phyloP scores from a whole-genome alignment of 1,284 basidiomycete genomes.

The Meripilus lineatus region DNA sequence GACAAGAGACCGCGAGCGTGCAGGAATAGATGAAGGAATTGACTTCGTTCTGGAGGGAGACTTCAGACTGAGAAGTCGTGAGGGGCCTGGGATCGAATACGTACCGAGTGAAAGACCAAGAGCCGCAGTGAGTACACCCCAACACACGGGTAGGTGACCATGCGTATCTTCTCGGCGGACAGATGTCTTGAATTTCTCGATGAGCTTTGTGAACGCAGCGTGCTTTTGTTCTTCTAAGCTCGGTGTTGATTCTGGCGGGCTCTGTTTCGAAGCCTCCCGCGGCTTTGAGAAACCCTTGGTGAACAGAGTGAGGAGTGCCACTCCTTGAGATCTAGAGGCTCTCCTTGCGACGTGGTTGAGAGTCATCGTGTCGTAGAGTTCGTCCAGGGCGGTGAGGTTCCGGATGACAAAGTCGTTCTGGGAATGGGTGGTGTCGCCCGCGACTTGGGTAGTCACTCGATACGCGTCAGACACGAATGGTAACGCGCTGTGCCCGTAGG shows the following conservation, averaged over 20 bases:
- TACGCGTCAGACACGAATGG: constrained; percentile 77
- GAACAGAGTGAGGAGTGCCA: constrained; percentile 88
- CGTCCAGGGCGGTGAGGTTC: constrained; percentile 57
- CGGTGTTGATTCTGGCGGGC: not conserved
- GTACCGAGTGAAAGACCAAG: constrained; percentile 72
- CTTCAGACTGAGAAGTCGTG: not conserved
- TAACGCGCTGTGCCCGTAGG: constrained; percentile 73
- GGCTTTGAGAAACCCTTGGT: constrained; percentile 74
- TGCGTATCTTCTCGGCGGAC: constrained; percentile 60
- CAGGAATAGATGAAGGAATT: constrained; percentile 88
- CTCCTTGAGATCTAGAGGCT: constrained; percentile 89
- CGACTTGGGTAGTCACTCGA: constrained; percentile 27
- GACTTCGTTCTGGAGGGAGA: constrained; percentile 52
- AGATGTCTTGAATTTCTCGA: constrained; percentile 64
- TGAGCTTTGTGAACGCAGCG: constrained; percentile 28
- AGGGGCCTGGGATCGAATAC: constrained; percentile 20
- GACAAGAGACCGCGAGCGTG: constrained; percentile 88
- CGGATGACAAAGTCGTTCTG: constrained; percentile 26
- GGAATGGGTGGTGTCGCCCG: constrained; percentile 4
- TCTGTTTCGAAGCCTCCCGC: not conserved
- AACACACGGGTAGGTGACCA: constrained; percentile 89
- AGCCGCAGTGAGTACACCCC: constrained; percentile 80
- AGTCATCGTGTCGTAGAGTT: constrained; percentile 79
- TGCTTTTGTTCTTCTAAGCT: constrained; percentile 7
- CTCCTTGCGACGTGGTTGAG: constrained; percentile 87